A percentile compares a stretch with the other conserved stretches of the same genome.
Evolutionary conservation across 371 early-diverging fungal genomes (phyloP).

Genomic region (Mortierella sp.): DNA sequence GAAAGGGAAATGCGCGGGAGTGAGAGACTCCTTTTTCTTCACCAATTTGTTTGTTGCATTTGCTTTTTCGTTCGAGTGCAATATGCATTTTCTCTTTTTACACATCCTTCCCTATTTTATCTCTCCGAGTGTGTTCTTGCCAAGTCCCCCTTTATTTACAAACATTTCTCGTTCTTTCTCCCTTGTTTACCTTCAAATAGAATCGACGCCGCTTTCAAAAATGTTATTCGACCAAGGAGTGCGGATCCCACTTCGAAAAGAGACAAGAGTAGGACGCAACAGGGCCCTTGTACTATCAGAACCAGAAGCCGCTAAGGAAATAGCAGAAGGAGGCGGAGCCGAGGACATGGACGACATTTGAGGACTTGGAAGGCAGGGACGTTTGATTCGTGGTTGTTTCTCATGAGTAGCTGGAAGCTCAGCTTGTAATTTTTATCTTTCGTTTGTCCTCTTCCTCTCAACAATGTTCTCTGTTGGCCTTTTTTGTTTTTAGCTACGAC

Average conservation of each 20-base stretch:
- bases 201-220: conserved; percentile 86
- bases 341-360: not conserved
- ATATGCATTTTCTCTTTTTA: too few relatives aligned
- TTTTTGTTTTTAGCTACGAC: too few relatives aligned
- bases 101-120: too few relatives aligned
- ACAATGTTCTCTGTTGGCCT: too few relatives aligned
- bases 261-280: conserved; percentile 51
- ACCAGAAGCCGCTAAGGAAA: not conserved
- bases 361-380: not conserved
- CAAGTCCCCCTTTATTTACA: not conserved
- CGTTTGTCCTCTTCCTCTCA: too few relatives aligned
- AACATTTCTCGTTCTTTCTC: not conserved
- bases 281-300: conserved; percentile 28
- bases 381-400: not conserved
- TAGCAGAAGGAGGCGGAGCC: not conserved
- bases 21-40: not conserved
- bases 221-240: conserved; percentile 89
- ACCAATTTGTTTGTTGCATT: not conserved
- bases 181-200: conserved; percentile 56
- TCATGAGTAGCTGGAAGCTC: too few relatives aligned
- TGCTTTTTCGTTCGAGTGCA: not conserved
- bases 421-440: too few relatives aligned
- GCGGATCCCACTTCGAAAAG: conserved; percentile 89
- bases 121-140: not conserved
- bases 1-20: not conserved